Conservation (phyloP, 345 rosid genomes). For the Hibiscus tridactylites region DNA sequence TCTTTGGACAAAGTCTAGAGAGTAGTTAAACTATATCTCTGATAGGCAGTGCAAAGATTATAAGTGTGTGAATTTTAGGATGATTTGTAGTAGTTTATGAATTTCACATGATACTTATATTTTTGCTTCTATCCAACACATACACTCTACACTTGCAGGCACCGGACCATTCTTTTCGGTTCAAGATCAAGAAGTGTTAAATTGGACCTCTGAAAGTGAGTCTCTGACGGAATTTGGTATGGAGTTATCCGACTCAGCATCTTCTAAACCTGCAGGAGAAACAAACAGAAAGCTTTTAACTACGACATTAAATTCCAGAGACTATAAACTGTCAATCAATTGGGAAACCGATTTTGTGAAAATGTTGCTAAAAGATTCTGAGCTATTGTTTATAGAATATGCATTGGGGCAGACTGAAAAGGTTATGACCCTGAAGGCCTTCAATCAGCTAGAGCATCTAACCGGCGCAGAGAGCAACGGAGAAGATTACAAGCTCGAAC, state of each 20-base stretch:
- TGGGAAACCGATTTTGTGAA: conserved; percentile 61
- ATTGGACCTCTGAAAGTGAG: conserved; percentile 12
- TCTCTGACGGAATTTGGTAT: conserved; percentile 18
- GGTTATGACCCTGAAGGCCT: conserved; percentile 32
- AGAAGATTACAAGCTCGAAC: conserved; percentile 35
- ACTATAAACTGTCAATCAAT: conserved; percentile 19
- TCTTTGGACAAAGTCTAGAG: background rate
- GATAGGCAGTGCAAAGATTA: background rate
- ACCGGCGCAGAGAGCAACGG: conserved; percentile 19
- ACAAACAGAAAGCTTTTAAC: conserved; percentile 5
- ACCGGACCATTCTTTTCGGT: conserved; percentile 8
- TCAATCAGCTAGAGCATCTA: conserved; percentile 41
- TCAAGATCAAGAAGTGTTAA: conserved; percentile 16
- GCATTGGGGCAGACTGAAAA: conserved; percentile 30
- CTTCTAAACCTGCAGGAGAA: conserved; percentile 29
- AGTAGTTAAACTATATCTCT: background rate
- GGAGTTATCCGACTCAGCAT: conserved; percentile 33
- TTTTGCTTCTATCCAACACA: background rate
- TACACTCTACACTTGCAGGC: conserved; percentile 21
- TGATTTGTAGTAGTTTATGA: background rate
- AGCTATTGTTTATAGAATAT: conserved; percentile 34
- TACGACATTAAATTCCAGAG: conserved; percentile 18
- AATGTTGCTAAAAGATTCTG: conserved; percentile 35
- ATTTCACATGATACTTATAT: background rate
- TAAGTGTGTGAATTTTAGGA: background rate